Base-by-base conservation (phyloP, 441 rosid genomes). In the Jatropha multifida region DNA sequence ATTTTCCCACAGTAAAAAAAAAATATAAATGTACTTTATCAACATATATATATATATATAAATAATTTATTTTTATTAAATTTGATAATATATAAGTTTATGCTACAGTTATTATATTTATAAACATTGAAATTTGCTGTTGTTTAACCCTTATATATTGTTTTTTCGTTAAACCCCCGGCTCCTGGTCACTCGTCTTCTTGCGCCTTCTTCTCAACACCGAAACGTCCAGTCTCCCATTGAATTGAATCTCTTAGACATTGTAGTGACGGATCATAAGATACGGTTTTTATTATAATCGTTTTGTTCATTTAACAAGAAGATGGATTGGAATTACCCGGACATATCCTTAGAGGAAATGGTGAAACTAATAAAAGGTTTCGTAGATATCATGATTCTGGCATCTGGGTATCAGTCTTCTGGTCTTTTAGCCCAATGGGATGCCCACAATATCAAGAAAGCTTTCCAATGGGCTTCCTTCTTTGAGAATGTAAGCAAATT, bases 341-440 rank as follows among this genome's bases (percentile, higher is more conserved):
- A 81, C 54, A 79, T 90, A 6, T 83, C 88, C 14, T 83, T 85
- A 54, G 89, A 85, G 77, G 89, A 90, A 61, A 80, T 89, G 86
- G 37, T 77, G 79, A 89, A 87, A 76, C 86, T 86, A 51, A 77
- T 90, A 44, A 87, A 90, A 82, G 98, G 97, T 81, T 89, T 92
- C 77, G 90, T 90, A 27, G 97, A 90, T 85, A 78, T 92, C 27
- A 81, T 90, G 75, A 85, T 90, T 72, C 81, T 92, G 12, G 88
- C 89, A 74, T 88, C 96, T 81, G 97, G 92, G 87, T 88, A 81
- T 84, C 97, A 84, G 66, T 94, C 98, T 20, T 85, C 94, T 75
- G 97, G 96, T 73, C 79, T 65, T 76, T 80, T 81, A 18, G 92
- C 90, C 62, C 87, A 85, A 67, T 94, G 97, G 94, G 92, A 94